Conservation (phyloP, 2,329 filamentous ascomycete species). For the Hymenotorrendiella dingleyae region DNA sequence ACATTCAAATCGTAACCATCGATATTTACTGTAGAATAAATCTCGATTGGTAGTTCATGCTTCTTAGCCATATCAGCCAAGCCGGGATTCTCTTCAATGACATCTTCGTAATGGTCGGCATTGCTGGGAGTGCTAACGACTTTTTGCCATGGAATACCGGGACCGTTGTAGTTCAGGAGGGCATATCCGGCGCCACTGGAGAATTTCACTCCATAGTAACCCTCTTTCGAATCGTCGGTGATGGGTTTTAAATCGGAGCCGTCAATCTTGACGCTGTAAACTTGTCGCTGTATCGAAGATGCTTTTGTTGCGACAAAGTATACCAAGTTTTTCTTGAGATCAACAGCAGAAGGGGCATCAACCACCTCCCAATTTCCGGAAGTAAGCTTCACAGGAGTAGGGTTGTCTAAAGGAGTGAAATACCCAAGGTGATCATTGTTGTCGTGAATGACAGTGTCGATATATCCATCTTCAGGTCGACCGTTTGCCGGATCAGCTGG, state of each 20-base stretch:
- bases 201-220: slow-evolving; percentile 79
- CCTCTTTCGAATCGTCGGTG: slow-evolving; percentile 66
- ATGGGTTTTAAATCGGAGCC: slow-evolving; percentile 67
- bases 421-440: slow-evolving; percentile 90
- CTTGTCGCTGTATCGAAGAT: slow-evolving; percentile 80
- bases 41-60: slow-evolving; percentile 75
- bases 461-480: slow-evolving; percentile 78
- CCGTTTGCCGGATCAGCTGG: slow-evolving; percentile 75
- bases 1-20: slow-evolving; percentile 68
- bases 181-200: slow-evolving; percentile 76
- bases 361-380: slow-evolving; percentile 90
- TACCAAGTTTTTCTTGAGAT: slow-evolving; percentile 77
- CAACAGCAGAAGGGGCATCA: slow-evolving; percentile 74
- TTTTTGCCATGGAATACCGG: slow-evolving; percentile 83
- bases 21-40: slow-evolving; percentile 80
- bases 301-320: slow-evolving; percentile 89
- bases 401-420: slow-evolving; percentile 80
- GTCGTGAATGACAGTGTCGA: slow-evolving; percentile 83
- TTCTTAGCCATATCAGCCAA: slow-evolving; percentile 65
- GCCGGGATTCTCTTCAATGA: slow-evolving; percentile 70
- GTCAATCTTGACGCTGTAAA: slow-evolving; percentile 84
- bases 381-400: slow-evolving; percentile 79
- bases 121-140: slow-evolving; percentile 78
- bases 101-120: slow-evolving; percentile 55
- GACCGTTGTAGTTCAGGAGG: slow-evolving; percentile 78